Base-by-base conservation (phyloP, 768 basidiomycete species). In the Lactarius psammicola region DNA sequence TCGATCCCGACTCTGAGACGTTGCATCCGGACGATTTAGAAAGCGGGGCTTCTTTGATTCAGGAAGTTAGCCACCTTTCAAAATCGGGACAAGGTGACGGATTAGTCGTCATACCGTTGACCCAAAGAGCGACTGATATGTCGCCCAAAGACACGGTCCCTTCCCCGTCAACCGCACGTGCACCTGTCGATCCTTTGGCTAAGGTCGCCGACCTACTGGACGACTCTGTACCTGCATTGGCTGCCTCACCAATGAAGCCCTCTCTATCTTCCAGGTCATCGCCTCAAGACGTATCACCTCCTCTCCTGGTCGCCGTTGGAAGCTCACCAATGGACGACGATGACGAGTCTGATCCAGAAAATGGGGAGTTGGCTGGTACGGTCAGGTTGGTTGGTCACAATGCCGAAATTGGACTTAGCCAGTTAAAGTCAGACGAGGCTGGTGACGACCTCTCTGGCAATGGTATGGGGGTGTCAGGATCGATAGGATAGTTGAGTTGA, bases 191-290 rank as follows among this genome's bases (percentile, higher is more conserved):
- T 7, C 57, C 67, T 33, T 53, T 68, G 49, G 72, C 73, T 51
- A 73, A 75, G n/a, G 75, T 82, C 36, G 79, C 81, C 13, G 82
- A 87, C 71, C 76, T 87, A 23, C 78, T 88, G 61, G 78, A 75
- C 0, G 82, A 84, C 59, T 72, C 80, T 4, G 75, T 76, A 18
- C 77, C 80, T 30, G 69, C 71, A 42, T 53, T 81, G 57, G 76
- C 76, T 38, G 55, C 60, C 40, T 64, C 64, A 44, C 65, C 64
- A 1, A 72, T 77, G 18, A 70, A 76, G 18, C 79, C 80, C 20
- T 79, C 80, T 61, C 74, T 76, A 44, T 76, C 70, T 2, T 23
- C 67, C 2, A 53, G 57, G 11, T 23, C 40, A 33, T 62, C 65
- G 17, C 57, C 56, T 26, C 61, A 58, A 20, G 55, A 18, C n/a